Evolutionary conservation across 2,329 filamentous ascomycete genomes (phyloP), one percentile per base, ranked within the genome.

Genomic region (Sporothrix sp.): DNA sequence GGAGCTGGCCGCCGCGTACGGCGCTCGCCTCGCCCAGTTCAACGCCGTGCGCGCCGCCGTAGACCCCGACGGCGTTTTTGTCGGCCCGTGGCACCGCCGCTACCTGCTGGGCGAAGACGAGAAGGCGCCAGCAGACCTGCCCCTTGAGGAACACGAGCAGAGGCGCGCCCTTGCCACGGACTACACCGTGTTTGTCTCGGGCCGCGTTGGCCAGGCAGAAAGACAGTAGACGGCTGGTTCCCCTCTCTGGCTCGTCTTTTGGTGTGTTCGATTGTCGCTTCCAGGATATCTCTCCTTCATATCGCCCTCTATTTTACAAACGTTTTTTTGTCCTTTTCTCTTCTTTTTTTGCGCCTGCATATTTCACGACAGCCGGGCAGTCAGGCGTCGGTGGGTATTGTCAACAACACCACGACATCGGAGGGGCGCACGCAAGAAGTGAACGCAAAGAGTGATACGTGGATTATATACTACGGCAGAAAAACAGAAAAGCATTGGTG

Each of bases 61-160:
- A 35, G 85, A 91, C 61, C 81, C 82, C 0, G 79, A 87, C 54
- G 85, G 85, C 48, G 81, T 90, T 75, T 91, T 91, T 66, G 74
- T 91, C 13, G 91, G 91, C 2, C 82, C 89, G 44, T 98, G 91
- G 91, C 88, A 96, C 66, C 75, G 85, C 25, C 76, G 84, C 47
- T 79, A 79, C 59, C 70, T 95, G 18, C 63, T 81, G 37, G 66
- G 65, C 27, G 64, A 57, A 8, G 47, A 37, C 5, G 40, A 32
- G 2, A 39, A 27, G 18, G 38, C 38, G 8, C 25, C 13, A 4
- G 33, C 54, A 23, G 48, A 37, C n/a, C 56, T 64, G 21, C 54
- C 58, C 28, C 57, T 62, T 10, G 62, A 65, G 52, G 62, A 65
- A 54, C 52, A 56, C 13, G 61, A 62, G 23, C 51, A 57, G 16